phyloP scores from a whole-genome alignment of 129 eudicot genomes.

The Escallonia rubra region DNA sequence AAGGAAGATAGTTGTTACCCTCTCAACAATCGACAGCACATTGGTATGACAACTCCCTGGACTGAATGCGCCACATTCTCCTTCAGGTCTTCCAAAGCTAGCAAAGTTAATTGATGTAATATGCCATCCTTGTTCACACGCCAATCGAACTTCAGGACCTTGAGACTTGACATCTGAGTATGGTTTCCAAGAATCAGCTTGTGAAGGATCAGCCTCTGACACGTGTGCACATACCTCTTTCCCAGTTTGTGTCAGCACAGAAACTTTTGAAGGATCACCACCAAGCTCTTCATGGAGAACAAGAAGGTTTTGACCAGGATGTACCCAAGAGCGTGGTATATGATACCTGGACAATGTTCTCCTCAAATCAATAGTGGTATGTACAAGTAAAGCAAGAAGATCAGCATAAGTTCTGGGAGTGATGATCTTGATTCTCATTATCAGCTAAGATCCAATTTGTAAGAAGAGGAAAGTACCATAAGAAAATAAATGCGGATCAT shows the following conservation, averaged over 20 bases:
- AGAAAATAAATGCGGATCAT: too few relatives aligned
- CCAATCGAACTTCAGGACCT: constrained; percentile 42
- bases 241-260: constrained; percentile 34
- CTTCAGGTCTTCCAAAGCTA: constrained; percentile 58
- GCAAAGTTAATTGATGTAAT: constrained; percentile 49
- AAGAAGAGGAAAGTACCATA: too few relatives aligned
- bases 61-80: constrained; percentile 50
- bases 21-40: constrained; percentile 33
- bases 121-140: constrained; percentile 54
- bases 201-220: constrained; percentile 53
- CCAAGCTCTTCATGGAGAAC: constrained; percentile 82
- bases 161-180: constrained; percentile 27
- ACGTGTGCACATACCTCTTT: constrained; percentile 48
- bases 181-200: constrained; percentile 51
- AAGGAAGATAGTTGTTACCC: constrained; percentile 30
- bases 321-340: constrained; percentile 73
- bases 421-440: background rate
- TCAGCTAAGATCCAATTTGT: background rate
- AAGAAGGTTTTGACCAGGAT: constrained; percentile 58
- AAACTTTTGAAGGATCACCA: constrained; percentile 61
- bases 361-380: too few relatives aligned
- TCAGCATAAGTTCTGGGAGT: too few relatives aligned
- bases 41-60: constrained; percentile 48
- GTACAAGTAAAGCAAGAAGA: too few relatives aligned
- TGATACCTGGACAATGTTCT: constrained; percentile 42